Evolutionary conservation across 306 rosid species (phyloP).

Genomic region (Quercus suber): DNA sequence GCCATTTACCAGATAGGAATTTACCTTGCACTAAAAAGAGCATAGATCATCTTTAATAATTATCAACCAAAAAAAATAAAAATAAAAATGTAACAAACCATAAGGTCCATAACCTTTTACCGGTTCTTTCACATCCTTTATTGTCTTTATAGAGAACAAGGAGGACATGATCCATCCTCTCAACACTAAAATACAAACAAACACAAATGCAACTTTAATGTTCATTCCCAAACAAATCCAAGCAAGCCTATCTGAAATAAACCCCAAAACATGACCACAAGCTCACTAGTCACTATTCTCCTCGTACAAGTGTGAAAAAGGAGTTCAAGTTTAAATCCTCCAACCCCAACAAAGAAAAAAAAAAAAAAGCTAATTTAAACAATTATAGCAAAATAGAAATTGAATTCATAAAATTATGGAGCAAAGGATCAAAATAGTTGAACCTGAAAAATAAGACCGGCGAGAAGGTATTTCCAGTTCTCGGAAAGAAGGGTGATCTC

Average conservation of each 20-base stretch:
- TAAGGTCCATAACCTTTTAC: conserved; percentile 13
- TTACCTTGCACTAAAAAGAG: conserved; percentile 6
- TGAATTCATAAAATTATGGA: conserved; percentile 1
- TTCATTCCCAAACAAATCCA: conserved; percentile 7
- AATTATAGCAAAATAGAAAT: conserved; percentile 11
- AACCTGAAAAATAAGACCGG: conserved; percentile 58
- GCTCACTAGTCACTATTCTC: conserved; percentile 9
- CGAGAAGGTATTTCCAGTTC: conserved; percentile 60
- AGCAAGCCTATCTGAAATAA: conserved; percentile 21
- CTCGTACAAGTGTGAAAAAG: conserved; percentile 33
- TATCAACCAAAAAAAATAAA: neutral
- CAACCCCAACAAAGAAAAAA: neutral
- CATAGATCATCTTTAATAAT: conserved; percentile 27
- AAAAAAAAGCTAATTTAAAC: no score
- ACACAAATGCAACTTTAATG: neutral
- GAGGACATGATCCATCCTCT: neutral
- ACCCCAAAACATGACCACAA: conserved; percentile 23
- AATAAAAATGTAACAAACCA: conserved; percentile 15
- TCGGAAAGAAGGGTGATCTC: conserved; percentile 53
- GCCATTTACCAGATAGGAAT: conserved; percentile 10
- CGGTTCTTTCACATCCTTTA: conserved; percentile 13
- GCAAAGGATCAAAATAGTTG: conserved; percentile 9
- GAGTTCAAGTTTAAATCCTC: neutral
- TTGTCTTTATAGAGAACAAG: neutral
- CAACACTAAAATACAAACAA: neutral